Evolutionary conservation across 176 grass and related monocot species (phyloP).

Genomic region (Phragmites australis): DNA sequence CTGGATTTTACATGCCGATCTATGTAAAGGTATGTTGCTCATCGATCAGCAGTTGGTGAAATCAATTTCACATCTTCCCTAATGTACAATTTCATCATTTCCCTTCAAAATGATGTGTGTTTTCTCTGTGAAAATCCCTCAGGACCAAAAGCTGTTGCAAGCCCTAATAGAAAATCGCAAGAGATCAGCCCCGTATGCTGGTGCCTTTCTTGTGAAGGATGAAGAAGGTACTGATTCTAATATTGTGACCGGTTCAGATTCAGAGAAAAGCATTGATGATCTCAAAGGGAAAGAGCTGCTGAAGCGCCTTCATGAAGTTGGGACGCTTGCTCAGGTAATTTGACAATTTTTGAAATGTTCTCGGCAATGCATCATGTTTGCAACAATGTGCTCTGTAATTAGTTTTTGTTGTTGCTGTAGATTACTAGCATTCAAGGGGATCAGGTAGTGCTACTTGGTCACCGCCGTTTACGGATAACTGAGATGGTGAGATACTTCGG

Average conservation of each 20-base stretch:
- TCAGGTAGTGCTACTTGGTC: constrained; percentile 88
- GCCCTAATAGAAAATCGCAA: constrained; percentile 81
- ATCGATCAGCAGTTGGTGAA: background rate
- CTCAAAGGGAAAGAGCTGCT: constrained; percentile 95
- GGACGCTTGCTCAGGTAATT: constrained; percentile 78
- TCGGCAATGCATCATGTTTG: constrained; percentile 4
- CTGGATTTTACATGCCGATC: constrained; percentile 97
- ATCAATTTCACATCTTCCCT: constrained; percentile 20
- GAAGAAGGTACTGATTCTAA: constrained; percentile 68
- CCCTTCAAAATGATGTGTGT: constrained; percentile 12
- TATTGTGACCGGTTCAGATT: constrained; percentile 65
- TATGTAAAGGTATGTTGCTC: constrained; percentile 73
- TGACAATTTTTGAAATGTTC: constrained; percentile 10
- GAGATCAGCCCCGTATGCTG: constrained; percentile 75
- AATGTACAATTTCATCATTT: background rate
- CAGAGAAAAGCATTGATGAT: constrained; percentile 87
- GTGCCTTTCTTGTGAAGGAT: constrained; percentile 96
- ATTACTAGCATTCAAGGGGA: constrained; percentile 93
- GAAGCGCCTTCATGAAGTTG: constrained; percentile 94
- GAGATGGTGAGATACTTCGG: constrained; percentile 69
- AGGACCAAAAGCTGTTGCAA: constrained; percentile 82
- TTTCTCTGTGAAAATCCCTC: constrained; percentile 18
- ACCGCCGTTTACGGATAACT: constrained; percentile 78
- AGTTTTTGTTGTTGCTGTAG: constrained; percentile 54
- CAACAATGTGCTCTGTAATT: constrained; percentile 11